phyloP scores from a whole-genome alignment of 225 moss, liverwort and hornwort genomes.

The Climacium dendroides region DNA sequence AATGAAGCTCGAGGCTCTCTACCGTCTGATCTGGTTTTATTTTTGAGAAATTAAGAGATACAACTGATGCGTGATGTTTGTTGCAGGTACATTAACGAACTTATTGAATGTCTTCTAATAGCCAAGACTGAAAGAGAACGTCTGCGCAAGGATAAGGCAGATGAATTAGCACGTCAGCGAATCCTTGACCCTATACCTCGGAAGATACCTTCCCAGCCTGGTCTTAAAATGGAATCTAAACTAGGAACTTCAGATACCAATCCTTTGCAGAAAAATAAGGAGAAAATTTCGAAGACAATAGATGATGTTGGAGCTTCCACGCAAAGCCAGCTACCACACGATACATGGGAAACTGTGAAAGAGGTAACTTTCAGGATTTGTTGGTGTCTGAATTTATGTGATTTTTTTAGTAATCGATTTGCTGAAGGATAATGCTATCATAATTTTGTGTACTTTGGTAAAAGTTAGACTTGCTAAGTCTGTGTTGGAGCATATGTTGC shows the following conservation, averaged over 20 bases:
- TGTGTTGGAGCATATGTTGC: neutral
- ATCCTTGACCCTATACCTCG: constrained; percentile 8
- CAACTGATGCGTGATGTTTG: neutral
- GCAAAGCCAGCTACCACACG: neutral
- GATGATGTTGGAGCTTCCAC: neutral
- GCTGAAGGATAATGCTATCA: neutral
- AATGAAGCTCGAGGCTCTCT: neutral
- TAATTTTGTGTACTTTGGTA: neutral
- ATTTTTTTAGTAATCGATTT: neutral
- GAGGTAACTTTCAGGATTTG: constrained; percentile 9
- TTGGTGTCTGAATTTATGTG: neutral
- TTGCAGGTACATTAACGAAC: constrained; percentile 66
- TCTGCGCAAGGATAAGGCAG: constrained; percentile 10
- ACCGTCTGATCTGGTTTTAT: neutral
- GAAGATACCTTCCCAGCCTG: constrained; percentile 9
- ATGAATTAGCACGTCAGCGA: constrained; percentile 9
- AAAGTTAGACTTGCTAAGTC: neutral
- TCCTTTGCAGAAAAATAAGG: neutral
- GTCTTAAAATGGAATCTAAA: constrained; percentile 13
- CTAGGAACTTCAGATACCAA: neutral
- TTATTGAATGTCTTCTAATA: constrained; percentile 46
- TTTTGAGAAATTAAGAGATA: neutral
- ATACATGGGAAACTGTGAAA: constrained; percentile 8
- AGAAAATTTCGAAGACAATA: neutral
- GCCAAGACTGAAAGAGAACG: constrained; percentile 28